A percentile compares a stretch with the other conserved stretches of the same genome.
These are phyloP conservation scores for Capronia epimyces DNA, from an alignment of 2,329 filamentous ascomycete genomes.

Conservation along the genomic window DNA sequence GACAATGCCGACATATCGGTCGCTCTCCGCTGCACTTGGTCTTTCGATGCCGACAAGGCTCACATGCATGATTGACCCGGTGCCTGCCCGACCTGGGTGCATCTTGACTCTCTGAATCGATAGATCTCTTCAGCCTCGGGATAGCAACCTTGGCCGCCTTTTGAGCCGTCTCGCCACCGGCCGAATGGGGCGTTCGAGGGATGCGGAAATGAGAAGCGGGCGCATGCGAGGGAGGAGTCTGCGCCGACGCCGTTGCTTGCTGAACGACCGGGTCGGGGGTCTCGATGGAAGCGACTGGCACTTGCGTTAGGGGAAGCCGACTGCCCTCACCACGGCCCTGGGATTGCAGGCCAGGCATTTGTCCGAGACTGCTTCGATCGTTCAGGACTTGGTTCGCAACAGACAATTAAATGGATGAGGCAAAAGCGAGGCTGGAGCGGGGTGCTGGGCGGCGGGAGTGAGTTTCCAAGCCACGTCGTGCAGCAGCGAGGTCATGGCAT, in stretches of 20 bases:
- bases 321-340: constrained; percentile 8
- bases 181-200: constrained; percentile 21
- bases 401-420: no score
- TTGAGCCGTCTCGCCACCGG: constrained; percentile 7
- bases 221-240: constrained; percentile 8
- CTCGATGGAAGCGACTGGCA: constrained; percentile 16
- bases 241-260: constrained; percentile 1
- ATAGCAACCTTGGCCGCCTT: constrained; percentile 31
- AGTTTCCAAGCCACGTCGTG: no score
- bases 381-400: not conserved
- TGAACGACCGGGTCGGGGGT: constrained; percentile 5
- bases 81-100: constrained; percentile 20
- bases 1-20: constrained; percentile 39
- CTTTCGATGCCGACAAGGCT: constrained; percentile 40
- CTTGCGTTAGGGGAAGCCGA: constrained; percentile 9
- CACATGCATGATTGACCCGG: constrained; percentile 36
- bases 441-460: no score
- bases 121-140: constrained; percentile 30
- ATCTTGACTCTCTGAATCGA: constrained; percentile 19
- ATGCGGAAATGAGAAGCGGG: constrained; percentile 18
- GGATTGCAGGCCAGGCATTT: constrained; percentile 14
- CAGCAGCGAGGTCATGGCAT: no score
- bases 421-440: no score
- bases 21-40: constrained; percentile 43
- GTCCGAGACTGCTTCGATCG: not conserved